Base-by-base conservation (phyloP, 805 yeast genomes). In the Sungouiella blattae region DNA sequence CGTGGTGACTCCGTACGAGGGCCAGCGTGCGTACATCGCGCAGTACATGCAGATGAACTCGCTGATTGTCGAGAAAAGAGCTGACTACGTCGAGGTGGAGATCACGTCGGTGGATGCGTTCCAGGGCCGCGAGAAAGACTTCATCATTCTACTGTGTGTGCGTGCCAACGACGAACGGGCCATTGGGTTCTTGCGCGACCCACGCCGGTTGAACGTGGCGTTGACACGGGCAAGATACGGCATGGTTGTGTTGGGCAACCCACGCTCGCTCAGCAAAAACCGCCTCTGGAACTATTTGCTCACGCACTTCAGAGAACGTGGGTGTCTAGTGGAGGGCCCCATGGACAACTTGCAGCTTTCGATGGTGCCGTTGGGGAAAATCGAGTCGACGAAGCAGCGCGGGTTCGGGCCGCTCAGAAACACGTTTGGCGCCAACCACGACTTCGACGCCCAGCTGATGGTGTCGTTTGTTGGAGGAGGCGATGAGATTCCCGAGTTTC, bases 1-100 rank as follows among this genome's bases (percentile, higher is more conserved):
- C 56, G 83, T 89, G 26, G 81, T 89, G 37, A 89, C 97, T 5
- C 97, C 97, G 0, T 89, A 89, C 59, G 95, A 87, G 57, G 97
- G 96, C 22, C 97, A 89, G 62, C 68, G 96, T 42, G 85, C 89
- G 0, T 88, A 82, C 54, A 65, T 89, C 33, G 73, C 78, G 7
- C 88, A 82, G 52, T 84, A 84, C 57, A 78, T 89, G 87, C 75
- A 76, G 49, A 58, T 78, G 67, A 80, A 80, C 48, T 84, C 43
- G 4, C 44, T 37, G 40, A 34, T 43, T 6, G 41, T 64, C 3
- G 83, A 80, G 35, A 48, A 44, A 20, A 76, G 77, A 44, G 80
- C 79, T 1, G 59, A 75, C 22, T 87, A 87, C 55, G 58, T 69
- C 32, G 79, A 76, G 34, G 83, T 89, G 30, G 97, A 89, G 61